A percentile compares a stretch with the other conserved stretches of the same genome.
Conservation (phyloP, 108 stramenopile species). For the Cylindrotheca closterium region DNA sequence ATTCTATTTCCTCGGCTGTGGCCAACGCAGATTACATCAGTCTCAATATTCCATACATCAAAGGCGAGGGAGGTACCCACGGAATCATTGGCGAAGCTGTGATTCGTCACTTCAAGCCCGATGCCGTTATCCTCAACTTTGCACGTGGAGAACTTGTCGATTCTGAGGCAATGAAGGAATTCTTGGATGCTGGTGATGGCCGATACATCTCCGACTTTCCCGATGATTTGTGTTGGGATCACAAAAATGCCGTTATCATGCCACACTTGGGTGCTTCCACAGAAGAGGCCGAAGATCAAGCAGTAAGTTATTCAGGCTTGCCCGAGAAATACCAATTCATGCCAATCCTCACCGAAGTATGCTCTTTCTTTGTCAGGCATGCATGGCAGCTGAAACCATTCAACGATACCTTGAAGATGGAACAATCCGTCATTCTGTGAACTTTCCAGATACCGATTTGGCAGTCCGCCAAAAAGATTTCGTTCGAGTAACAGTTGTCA, state of each 20-base stretch:
- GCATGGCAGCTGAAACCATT: constrained; percentile 72
- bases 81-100: constrained; percentile 62
- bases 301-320: constrained; percentile 22
- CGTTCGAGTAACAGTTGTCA: constrained; percentile 62
- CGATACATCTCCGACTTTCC: constrained; percentile 67
- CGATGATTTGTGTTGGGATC: constrained; percentile 55
- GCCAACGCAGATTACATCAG: constrained; percentile 77
- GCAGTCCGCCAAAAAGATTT: constrained; percentile 17
- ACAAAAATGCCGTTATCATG: constrained; percentile 62
- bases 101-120: constrained; percentile 58
- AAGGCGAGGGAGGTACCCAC: constrained; percentile 65
- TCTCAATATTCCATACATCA: constrained; percentile 83
- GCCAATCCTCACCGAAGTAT: constrained; percentile 5
- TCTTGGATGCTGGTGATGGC: constrained; percentile 54
- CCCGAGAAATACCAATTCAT: neutral
- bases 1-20: constrained; percentile 59
- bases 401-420: constrained; percentile 61
- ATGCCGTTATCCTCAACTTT: constrained; percentile 83
- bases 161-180: constrained; percentile 68
- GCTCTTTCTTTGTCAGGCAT: constrained; percentile 25
- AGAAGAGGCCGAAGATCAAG: constrained; percentile 75
- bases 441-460: constrained; percentile 58
- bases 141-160: constrained; percentile 86
- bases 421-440: constrained; percentile 65
- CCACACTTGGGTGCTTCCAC: constrained; percentile 87